These are phyloP conservation scores for Rosa lucieae DNA, from an alignment of 306 rosid species.

Conservation along the genomic window DNA sequence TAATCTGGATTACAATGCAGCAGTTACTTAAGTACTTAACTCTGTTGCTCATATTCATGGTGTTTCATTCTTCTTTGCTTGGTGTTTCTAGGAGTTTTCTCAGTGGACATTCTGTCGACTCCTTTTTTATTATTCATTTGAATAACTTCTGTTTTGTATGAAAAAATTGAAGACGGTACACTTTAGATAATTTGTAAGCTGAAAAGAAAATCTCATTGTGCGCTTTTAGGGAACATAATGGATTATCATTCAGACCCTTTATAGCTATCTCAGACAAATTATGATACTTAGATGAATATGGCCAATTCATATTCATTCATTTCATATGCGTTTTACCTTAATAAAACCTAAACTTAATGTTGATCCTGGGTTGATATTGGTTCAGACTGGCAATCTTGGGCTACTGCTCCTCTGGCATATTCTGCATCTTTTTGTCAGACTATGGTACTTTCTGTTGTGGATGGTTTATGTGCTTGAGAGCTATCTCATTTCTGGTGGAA, in stretches of 20 bases:
- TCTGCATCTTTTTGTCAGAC: constrained; percentile 52
- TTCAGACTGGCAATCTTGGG: constrained; percentile 60
- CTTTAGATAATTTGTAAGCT: not conserved
- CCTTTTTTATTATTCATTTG: not conserved
- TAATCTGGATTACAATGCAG: not conserved
- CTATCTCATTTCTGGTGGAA: constrained; percentile 59
- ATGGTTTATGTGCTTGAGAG: constrained; percentile 47
- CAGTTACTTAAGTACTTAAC: not conserved
- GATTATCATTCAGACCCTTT: not conserved
- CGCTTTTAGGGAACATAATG: not conserved
- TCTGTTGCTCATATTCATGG: not conserved
- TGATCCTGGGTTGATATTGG: constrained; percentile 38
- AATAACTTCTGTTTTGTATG: not conserved
- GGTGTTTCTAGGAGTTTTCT: not conserved
- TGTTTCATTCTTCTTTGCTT: not conserved
- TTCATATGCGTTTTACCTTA: not conserved
- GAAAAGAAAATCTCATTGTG: not conserved
- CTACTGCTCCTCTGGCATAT: constrained; percentile 62
- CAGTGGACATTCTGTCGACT: not conserved
- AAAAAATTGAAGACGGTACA: not conserved
- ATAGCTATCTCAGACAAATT: not conserved
- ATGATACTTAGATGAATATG: not conserved
- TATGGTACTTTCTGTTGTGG: constrained; percentile 41
- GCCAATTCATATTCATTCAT: constrained; percentile 7
- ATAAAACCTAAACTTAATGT: constrained; percentile 17